Evolutionary conservation across 2,329 filamentous ascomycete genomes (phyloP).

Genomic region (Elsinoe australis): DNA sequence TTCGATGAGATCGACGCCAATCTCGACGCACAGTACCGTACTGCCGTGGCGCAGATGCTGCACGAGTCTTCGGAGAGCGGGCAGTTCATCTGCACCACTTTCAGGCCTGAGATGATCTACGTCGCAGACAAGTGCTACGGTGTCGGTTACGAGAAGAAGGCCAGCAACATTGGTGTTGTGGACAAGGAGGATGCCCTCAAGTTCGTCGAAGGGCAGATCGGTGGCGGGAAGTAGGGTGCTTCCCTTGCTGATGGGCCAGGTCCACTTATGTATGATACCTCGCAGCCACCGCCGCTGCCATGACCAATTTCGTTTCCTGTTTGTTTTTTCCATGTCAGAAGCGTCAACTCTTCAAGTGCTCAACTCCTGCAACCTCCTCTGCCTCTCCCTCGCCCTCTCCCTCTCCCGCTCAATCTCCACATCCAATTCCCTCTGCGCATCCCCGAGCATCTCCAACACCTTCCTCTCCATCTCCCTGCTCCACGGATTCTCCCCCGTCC

Average conservation of each 20-base stretch:
- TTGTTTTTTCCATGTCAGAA: slow-evolving; percentile 7
- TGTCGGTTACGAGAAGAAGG: slow-evolving; percentile 86
- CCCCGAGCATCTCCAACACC: slow-evolving; percentile 20
- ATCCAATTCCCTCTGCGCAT: slow-evolving; percentile 21
- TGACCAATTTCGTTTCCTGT: background rate
- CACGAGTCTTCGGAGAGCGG: slow-evolving; percentile 49
- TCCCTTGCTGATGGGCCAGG: background rate
- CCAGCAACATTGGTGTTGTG: slow-evolving; percentile 87
- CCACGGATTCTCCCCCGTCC: slow-evolving; percentile 49
- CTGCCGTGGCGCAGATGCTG: slow-evolving; percentile 84
- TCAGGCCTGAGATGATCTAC: slow-evolving; percentile 89
- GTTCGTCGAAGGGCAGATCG: slow-evolving; percentile 82
- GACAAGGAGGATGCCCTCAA: slow-evolving; percentile 77
- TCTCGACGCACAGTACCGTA: slow-evolving; percentile 93
- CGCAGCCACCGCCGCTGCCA: background rate
- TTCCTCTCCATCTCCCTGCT: slow-evolving; percentile 20
- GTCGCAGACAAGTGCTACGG: slow-evolving; percentile 98
- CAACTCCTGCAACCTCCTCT: slow-evolving; percentile 19
- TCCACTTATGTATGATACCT: slow-evolving; percentile 20
- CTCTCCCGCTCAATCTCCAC: slow-evolving; percentile 19
- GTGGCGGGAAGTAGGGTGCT: slow-evolving; percentile 25
- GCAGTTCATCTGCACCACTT: slow-evolving; percentile 98
- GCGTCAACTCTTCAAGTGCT: background rate
- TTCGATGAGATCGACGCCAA: slow-evolving; percentile 99
- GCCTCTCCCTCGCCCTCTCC: slow-evolving; percentile 18